Evolutionary conservation across 139 green algal species (phyloP), one percentile per base, ranked within the genome.

Genomic region (Astrephomene gubernaculifera): DNA sequence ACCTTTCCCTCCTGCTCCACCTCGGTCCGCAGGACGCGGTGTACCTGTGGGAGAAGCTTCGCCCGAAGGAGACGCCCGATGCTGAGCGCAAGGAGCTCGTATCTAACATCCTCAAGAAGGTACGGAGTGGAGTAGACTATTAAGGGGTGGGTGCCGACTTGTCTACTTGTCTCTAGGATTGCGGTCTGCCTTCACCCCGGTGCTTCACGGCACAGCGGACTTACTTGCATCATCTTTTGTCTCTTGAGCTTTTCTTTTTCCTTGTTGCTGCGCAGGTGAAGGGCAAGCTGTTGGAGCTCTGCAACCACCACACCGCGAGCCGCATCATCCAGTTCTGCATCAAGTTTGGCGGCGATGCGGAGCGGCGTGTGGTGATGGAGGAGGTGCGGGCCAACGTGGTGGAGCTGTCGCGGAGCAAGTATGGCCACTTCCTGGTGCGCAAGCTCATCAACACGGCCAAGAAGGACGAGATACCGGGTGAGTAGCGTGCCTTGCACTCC

Each of bases 271-370:
- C n/a, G n/a, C 93, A 95, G 91, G 81, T 94, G 1, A 52, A 90
- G 22, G 95, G 91, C 60, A 91, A 91, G 31, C 68, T 96, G 12
- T 49, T 90, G 29, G 92, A 96, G 74, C 86, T 98, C 63, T 92
- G 93, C 2, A 86, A 71, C 31, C 94, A 96, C 49, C 96, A 97
- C 88, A 95, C 91, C 19, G 94, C 95, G 2, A 96, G 92, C 0
- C 91, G 95, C 36, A 87, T 98, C 22, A 90, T 98, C n/a, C 96
- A 98, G 88, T 93, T 95, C 44, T 97, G 92, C 64, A 76, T 94
- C 71, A 96, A 97, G 90, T 76, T 95, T 70, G 95, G 95, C 60
- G 92, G 54, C 21, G 52, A 73, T 22, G 81, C 53, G 24, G 86
- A 97, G 71, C 87, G 91, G 0, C 61, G 82, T 17, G 57, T 25